Conservation (phyloP, 371 early-diverging fungal species). For the Rhizopus stolonifer region DNA sequence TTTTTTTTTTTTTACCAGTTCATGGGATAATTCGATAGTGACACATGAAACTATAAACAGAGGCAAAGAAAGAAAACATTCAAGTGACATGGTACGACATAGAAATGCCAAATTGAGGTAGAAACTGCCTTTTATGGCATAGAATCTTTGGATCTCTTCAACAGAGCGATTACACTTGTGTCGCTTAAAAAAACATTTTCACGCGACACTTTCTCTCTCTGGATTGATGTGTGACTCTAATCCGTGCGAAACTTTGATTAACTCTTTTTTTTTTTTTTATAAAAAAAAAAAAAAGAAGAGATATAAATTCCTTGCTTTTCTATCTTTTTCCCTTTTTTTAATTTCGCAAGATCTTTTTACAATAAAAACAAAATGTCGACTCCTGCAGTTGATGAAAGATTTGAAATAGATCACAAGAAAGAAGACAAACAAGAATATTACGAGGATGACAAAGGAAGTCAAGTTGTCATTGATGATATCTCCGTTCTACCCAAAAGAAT, state of each 20-base stretch:
- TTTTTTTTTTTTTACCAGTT: not conserved
- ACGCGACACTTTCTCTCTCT: not conserved
- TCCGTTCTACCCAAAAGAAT: conserved; percentile 1
- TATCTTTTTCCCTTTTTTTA: not conserved
- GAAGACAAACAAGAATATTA: not conserved
- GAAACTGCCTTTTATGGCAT: not conserved
- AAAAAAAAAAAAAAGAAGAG: no score
- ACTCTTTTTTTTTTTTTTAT: no score
- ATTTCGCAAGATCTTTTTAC: not conserved
- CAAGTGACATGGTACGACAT: not conserved
- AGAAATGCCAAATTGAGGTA: not conserved
- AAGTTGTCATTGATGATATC: conserved; percentile 4
- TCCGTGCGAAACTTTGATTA: no score
- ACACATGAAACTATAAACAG: not conserved
- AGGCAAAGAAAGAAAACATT: not conserved
- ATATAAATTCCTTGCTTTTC: no score
- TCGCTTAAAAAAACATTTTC: not conserved
- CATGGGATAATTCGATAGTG: no score
- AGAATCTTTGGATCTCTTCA: not conserved
- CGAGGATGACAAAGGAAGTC: not conserved
- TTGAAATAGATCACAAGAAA: not conserved
- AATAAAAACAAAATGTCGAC: not conserved
- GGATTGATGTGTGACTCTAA: not conserved
- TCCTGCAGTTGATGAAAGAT: not conserved
- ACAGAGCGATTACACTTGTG: not conserved